phyloP scores from a whole-genome alignment of 495 filamentous ascomycete species.

The Penicillium turbatum region DNA sequence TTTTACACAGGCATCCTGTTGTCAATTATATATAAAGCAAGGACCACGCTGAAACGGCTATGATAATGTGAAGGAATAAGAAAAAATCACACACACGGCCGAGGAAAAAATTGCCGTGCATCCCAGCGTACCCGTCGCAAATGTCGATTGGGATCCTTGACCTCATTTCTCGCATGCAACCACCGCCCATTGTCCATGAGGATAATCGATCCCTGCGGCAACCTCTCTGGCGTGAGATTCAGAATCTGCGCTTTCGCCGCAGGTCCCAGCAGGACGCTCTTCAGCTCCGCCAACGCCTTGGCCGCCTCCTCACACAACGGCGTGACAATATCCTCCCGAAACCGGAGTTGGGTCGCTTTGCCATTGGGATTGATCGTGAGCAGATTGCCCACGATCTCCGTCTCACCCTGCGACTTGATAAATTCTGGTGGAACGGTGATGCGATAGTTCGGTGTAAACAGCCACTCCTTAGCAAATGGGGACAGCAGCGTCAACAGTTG shows the following conservation, averaged over 20 bases:
- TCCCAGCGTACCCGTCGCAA: slow-evolving; percentile 37
- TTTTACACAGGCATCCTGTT: too few relatives aligned
- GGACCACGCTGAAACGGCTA: too few relatives aligned
- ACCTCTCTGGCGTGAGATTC: slow-evolving; percentile 18
- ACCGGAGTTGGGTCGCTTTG: slow-evolving; percentile 18
- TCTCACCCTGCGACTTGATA: slow-evolving; percentile 13
- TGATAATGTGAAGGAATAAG: too few relatives aligned
- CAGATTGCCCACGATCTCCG: slow-evolving; percentile 21
- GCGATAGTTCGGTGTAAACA: slow-evolving; percentile 19
- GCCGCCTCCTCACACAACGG: slow-evolving; percentile 18
- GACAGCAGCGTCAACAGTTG: slow-evolving; percentile 20
- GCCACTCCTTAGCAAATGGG: slow-evolving; percentile 9
- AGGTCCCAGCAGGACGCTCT: slow-evolving; percentile 1
- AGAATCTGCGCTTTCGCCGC: neutral
- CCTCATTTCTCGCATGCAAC: slow-evolving; percentile 34
- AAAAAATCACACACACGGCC: too few relatives aligned
- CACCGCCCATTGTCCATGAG: slow-evolving; percentile 37
- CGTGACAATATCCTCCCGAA: slow-evolving; percentile 29
- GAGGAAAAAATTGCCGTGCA: slow-evolving; percentile 5
- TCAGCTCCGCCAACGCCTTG: slow-evolving; percentile 27
- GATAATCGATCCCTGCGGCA: slow-evolving; percentile 29
- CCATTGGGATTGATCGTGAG: slow-evolving; percentile 1
- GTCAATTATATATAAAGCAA: too few relatives aligned
- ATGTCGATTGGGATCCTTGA: slow-evolving; percentile 35
- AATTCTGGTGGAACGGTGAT: slow-evolving; percentile 37